phyloP scores from a whole-genome alignment of 352 stramenopile species.

The Globisporangium mamillatum region DNA sequence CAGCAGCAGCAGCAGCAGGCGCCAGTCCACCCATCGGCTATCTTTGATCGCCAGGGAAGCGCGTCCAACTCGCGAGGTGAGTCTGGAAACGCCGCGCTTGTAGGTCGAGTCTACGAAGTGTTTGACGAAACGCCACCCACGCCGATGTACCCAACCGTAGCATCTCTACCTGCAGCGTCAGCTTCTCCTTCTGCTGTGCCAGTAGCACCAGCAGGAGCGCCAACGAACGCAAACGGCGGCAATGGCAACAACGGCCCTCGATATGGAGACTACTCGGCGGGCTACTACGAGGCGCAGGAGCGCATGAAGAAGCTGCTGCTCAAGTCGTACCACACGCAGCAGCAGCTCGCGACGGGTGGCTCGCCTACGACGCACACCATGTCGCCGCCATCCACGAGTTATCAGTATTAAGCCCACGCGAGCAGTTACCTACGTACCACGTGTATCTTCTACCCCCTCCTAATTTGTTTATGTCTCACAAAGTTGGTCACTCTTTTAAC shows the following conservation, averaged over 20 bases:
- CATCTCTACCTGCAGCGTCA: constrained; percentile 24
- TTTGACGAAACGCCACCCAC: constrained; percentile 26
- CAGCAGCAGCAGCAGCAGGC: constrained; percentile 15
- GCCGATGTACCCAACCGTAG: constrained; percentile 18
- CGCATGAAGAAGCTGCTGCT: constrained; percentile 74
- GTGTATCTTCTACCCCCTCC: not conserved
- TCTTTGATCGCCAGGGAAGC: constrained; percentile 38
- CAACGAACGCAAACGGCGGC: not conserved
- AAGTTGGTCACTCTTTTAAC: not conserved
- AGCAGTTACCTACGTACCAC: not conserved
- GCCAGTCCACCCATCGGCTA: constrained; percentile 28
- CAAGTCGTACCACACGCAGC: constrained; percentile 80
- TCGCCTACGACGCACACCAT: constrained; percentile 19
- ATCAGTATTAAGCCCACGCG: constrained; percentile 2
- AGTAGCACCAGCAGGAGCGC: not conserved
- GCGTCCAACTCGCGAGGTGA: constrained; percentile 2
- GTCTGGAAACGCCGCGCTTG: constrained; percentile 21
- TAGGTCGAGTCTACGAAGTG: constrained; percentile 38
- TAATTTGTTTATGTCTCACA: not conserved
- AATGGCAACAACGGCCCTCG: constrained; percentile 11
- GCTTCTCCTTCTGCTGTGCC: constrained; percentile 11
- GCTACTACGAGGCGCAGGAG: constrained; percentile 66
- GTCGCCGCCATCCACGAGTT: constrained; percentile 2
- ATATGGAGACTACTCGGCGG: constrained; percentile 37
- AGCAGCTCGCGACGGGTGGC: constrained; percentile 58